A percentile compares a stretch with the other conserved stretches of the same genome.
Conservation (phyloP, 495 filamentous ascomycete genomes). For the Haplographium delicatum region DNA sequence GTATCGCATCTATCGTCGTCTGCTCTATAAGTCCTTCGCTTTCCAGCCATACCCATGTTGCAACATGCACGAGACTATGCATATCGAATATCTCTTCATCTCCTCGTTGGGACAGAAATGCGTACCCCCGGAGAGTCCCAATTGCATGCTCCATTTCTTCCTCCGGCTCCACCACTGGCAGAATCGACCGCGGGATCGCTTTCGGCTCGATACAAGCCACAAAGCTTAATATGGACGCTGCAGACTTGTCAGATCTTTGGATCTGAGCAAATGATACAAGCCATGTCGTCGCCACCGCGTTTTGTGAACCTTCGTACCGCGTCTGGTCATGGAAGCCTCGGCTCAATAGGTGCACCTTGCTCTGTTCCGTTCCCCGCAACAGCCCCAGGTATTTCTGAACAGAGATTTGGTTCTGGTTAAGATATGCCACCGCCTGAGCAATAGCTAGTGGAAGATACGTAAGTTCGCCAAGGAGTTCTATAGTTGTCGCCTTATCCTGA, state of each 20-base stretch:
- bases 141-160: constrained; percentile 30
- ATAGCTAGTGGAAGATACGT: constrained; percentile 40
- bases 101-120: constrained; percentile 30
- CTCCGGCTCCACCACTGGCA: constrained; percentile 3
- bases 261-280: constrained; percentile 49
- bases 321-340: constrained; percentile 44
- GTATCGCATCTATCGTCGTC: constrained; percentile 19
- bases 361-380: constrained; percentile 41
- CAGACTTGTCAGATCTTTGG: constrained; percentile 22
- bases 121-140: constrained; percentile 37
- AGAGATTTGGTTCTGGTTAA: constrained; percentile 10
- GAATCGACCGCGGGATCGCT: constrained; percentile 26
- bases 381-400: constrained; percentile 36
- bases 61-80: constrained; percentile 44
- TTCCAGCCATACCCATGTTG: constrained; percentile 37
- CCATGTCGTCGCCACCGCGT: constrained; percentile 52
- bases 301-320: constrained; percentile 37
- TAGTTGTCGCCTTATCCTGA: constrained; percentile 3
- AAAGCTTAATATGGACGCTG: constrained; percentile 35
- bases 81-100: constrained; percentile 27
- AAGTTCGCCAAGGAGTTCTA: constrained; percentile 6
- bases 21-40: constrained; percentile 10
- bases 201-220: constrained; percentile 28
- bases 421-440: constrained; percentile 31
- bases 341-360: constrained; percentile 28